Evolutionary conservation across 139 green algal species (phyloP), one percentile per base, ranked within the genome.

Genomic region (Dunaliella primolecta): DNA sequence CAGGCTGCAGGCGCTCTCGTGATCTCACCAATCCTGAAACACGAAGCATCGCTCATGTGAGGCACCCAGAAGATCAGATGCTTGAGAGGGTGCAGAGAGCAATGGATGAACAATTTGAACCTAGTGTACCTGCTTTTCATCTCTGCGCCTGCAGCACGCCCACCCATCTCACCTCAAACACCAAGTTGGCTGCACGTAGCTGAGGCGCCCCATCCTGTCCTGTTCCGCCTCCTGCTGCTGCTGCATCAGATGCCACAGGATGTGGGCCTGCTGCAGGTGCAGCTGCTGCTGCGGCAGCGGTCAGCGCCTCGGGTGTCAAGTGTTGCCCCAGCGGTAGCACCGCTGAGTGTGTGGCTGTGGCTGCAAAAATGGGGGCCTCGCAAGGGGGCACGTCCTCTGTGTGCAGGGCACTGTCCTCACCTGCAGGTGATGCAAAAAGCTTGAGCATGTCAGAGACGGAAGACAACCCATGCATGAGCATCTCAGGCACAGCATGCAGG

Each of bases 321-420:
- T 21, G 11, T 25, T 81, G 76, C 11, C 76, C 37, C 36, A 70
- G 36, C 30, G 55, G 56, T 55, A 84, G 57, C 56, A 78, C 31
- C 80, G 78, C 32, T 1, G 56, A 78, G 76, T 87, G 83, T 20
- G 30, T 80, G 55, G 77, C 83, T 35, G 83, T 83, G 25, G 83
- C 83, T 0, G 83, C 83, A 75, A 87, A 87, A 56, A 87, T 87
- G 76, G 83, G 83, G 0, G 38, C 76, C 38, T 35, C 46, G 2
- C 29, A 35, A 1, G 25, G 29, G 2, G 83, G 83, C 76, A 87
- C 83, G 21, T 87, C 83, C 35, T 87, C 83, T 20, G 83, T 87
- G 55, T 74, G 72, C 46, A 87, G 77, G 1, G 83, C 72, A 72
- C 80, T 56, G 3, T 46, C 7, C 36, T 83, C 83, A 15, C 83